Evolutionary conservation across 192 early-diverging fungal genomes (phyloP).

Genomic region (Coemansia sp.): DNA sequence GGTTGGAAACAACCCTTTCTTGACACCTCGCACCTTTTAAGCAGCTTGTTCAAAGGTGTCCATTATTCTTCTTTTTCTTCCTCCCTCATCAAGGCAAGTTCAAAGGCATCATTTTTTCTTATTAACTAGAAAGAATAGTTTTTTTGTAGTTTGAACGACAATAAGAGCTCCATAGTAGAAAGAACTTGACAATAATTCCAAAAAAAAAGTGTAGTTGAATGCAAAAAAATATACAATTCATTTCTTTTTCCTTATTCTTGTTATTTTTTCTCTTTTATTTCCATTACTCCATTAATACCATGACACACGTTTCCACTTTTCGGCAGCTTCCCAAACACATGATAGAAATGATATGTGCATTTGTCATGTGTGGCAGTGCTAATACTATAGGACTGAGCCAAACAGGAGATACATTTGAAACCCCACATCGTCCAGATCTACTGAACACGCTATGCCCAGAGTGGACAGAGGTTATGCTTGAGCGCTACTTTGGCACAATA

Average conservation of each 20-base stretch:
- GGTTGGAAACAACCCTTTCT: no score
- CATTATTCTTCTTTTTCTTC: neutral
- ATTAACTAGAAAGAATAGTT: no score
- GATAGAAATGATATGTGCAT: slow-evolving; percentile 3
- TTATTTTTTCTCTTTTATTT: neutral
- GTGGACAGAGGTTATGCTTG: slow-evolving; percentile 5
- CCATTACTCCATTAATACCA: neutral
- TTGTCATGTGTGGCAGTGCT: neutral
- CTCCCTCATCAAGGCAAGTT: no score
- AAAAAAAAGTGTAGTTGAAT: no score
- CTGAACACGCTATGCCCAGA: neutral
- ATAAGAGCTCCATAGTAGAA: neutral
- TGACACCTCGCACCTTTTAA: no score
- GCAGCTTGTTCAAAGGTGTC: neutral
- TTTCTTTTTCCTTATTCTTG: neutral
- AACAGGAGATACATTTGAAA: neutral
- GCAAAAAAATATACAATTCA: no score
- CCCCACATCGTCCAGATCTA: neutral
- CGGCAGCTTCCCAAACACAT: neutral
- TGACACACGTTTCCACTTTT: neutral
- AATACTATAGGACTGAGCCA: neutral
- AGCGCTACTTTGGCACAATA: neutral
- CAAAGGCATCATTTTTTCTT: no score
- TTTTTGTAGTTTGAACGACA: neutral
- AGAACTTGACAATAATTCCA: no score